Evolutionary conservation across 192 early-diverging fungal genomes (phyloP), one percentile per base, ranked within the genome.

Genomic region (Allomyces macrogynus): DNA sequence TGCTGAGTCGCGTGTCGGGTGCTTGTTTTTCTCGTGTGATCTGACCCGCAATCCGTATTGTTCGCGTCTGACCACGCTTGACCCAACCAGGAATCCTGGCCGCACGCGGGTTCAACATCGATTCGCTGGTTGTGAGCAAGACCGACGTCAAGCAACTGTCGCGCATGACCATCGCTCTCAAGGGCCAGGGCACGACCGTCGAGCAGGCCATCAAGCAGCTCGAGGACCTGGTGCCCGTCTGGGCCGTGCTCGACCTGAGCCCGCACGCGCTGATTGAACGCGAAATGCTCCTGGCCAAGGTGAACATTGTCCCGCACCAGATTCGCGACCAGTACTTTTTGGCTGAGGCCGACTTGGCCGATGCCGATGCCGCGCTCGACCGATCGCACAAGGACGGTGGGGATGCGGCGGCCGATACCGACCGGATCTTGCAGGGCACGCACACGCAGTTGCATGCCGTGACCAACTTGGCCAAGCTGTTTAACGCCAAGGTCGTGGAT

Each of bases 201-300:
- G 91, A 93, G 69, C 95, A 98, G 77, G 93, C 91, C 24, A 81
- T 85, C 71, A 79, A 88, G 68, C 93, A 96, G 81, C 76, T 98
- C 64, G 93, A 95, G 74, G 93, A 98, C 73, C 72, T 96, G 75
- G 92, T 98, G 24, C 93, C 92, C 23, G 89, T 99, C 16, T 97
- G 92, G 91, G 93, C 93, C 25, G 93, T 97, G 49, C 76, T 99
- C 68, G 93, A 99, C 74, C 97, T 95, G 81, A 90, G 92, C 20
- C 79, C 87, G 66, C 87, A 87, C 42, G 81, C 77, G 62, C 81
- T 91, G 57, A 85, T 99, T 32, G 88, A 97, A 76, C 83, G 95
- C 62, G 95, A 99, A 77, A 74, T 95, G 69, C 77, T 95, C 60
- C 71, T 99, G 67, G 84, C 90, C 72, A 99, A 99, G 79, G 88